Base-by-base conservation (phyloP, 441 rosid species). In the Euphorbia schlechtendalii region DNA sequence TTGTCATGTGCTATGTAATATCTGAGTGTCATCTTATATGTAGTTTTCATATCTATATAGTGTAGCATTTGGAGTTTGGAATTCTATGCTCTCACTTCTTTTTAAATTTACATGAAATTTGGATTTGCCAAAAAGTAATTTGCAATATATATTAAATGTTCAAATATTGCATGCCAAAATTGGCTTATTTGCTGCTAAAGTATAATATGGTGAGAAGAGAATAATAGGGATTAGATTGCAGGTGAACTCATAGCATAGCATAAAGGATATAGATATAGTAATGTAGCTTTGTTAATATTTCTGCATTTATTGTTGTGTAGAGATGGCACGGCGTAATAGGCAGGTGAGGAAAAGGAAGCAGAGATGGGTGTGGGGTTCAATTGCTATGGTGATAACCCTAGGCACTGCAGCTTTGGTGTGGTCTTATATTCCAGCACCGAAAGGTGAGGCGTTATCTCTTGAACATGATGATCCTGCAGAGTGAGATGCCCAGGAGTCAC, bases 321-420 rank as follows among this genome's bases (percentile, higher is more conserved):
- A 86, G 75, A 73, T 76, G 75, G 88, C 78, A 3, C 69, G 92
- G 38, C 81, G 82, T 15, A 77, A 79, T 46, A 77, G 95, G 69
- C 86, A 81, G 60, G 69, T 46, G 46, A 75, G 84, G 75, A 86
- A 83, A 78, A 77, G 83, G 69, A 82, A 82, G 75, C 90, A 75
- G 76, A 74, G 75, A 69, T 87, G 92, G 90, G 71, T 90, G 24
- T 87, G 92, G 95, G 86, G 84, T 53, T 84, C 96, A 24, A 76
- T 87, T 57, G 92, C 89, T 63, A 79, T 81, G 32, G 82, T 78
- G 5, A 69, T 88, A 27, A 72, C 95, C 25, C 71, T 90, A 17
- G 90, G 96, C 38, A 79, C 78, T 40, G 84, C 86, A 27, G 87
- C 86, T 18, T 76, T 87, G 67, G 89, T 84, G 43, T 86, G 96